phyloP scores from a whole-genome alignment of 2,329 filamentous ascomycete genomes.

The Phialocephala subalpina region DNA sequence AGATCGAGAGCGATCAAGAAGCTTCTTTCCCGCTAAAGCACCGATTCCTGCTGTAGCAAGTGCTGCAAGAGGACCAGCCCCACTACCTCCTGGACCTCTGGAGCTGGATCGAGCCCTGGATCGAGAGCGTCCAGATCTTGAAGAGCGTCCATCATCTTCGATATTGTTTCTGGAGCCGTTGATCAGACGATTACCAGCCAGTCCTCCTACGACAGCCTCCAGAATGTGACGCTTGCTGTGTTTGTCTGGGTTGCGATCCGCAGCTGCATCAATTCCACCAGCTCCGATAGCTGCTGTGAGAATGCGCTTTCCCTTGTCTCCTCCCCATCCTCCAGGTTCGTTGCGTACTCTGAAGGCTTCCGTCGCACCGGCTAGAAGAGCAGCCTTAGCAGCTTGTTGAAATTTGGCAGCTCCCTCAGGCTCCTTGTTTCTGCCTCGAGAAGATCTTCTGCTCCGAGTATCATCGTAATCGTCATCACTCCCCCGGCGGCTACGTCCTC shows the following conservation, averaged over 20 bases:
- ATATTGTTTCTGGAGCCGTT: conserved; percentile 78
- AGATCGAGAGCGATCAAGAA: conserved; percentile 54
- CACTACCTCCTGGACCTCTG: conserved; percentile 46
- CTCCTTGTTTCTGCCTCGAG: conserved; percentile 57
- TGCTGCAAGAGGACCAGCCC: conserved; percentile 62
- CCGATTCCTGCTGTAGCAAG: conserved; percentile 69
- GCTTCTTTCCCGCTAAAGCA: conserved; percentile 68
- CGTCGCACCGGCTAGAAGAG: conserved; percentile 86
- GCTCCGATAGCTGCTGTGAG: conserved; percentile 88
- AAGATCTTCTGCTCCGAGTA: conserved; percentile 55
- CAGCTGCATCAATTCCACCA: conserved; percentile 82
- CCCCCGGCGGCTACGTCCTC: conserved; percentile 50
- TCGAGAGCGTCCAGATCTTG: conserved; percentile 70
- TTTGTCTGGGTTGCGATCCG: conserved; percentile 70
- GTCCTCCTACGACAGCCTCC: conserved; percentile 87
- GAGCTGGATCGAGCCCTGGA: conserved; percentile 66
- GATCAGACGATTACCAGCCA: conserved; percentile 84
- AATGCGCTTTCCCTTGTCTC: conserved; percentile 90
- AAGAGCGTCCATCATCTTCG: conserved; percentile 51
- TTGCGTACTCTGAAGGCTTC: conserved; percentile 93
- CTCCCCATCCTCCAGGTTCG: conserved; percentile 87
- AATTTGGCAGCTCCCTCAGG: conserved; percentile 66
- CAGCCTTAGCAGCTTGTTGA: conserved; percentile 90
- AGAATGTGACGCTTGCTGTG: conserved; percentile 85
- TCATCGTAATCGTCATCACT: conserved; percentile 50